Evolutionary conservation across 2,329 filamentous ascomycete species (phyloP).

Genomic region (Rhinocladiella mackenziei): DNA sequence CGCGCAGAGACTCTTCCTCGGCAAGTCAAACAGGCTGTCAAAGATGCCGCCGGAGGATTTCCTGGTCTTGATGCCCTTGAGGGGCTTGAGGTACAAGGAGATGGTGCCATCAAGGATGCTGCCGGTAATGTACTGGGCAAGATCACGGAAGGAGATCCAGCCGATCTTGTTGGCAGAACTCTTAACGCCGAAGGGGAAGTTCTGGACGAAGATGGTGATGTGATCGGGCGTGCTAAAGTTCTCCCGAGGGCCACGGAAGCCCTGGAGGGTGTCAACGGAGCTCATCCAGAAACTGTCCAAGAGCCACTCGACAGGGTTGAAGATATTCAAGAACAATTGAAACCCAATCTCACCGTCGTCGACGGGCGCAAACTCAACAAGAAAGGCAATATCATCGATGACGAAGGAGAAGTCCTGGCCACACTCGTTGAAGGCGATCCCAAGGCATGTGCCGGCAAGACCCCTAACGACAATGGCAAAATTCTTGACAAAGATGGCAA

Average conservation of each 20-base stretch:
- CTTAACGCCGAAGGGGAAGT: constrained; percentile 41
- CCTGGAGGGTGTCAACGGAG: constrained; percentile 18
- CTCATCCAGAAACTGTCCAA: constrained; percentile 36
- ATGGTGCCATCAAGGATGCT: constrained; percentile 50
- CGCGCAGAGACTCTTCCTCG: constrained; percentile 35
- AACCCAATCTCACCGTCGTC: constrained; percentile 36
- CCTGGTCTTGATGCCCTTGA: constrained; percentile 37
- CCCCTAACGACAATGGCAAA: constrained; percentile 36
- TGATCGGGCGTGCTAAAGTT: constrained; percentile 37
- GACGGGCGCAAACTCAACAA: constrained; percentile 37
- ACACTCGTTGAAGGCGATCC: constrained; percentile 40
- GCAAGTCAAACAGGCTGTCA: constrained; percentile 48
- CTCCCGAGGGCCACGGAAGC: constrained; percentile 32
- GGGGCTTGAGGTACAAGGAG: constrained; percentile 47
- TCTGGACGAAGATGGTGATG: constrained; percentile 37
- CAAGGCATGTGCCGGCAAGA: constrained; percentile 34
- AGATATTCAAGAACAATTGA: constrained; percentile 33
- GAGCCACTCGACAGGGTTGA: constrained; percentile 44
- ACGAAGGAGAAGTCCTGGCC: constrained; percentile 38
- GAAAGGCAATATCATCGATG: constrained; percentile 34
- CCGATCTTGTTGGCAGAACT: constrained; percentile 38
- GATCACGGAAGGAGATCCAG: constrained; percentile 41
- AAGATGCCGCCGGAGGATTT: constrained; percentile 46
- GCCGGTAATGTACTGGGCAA: constrained; percentile 38
- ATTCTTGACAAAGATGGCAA: constrained; percentile 38